These are phyloP conservation scores for Pyricularia grisea DNA, from an alignment of 2,329 filamentous ascomycete species.

Conservation along the genomic window DNA sequence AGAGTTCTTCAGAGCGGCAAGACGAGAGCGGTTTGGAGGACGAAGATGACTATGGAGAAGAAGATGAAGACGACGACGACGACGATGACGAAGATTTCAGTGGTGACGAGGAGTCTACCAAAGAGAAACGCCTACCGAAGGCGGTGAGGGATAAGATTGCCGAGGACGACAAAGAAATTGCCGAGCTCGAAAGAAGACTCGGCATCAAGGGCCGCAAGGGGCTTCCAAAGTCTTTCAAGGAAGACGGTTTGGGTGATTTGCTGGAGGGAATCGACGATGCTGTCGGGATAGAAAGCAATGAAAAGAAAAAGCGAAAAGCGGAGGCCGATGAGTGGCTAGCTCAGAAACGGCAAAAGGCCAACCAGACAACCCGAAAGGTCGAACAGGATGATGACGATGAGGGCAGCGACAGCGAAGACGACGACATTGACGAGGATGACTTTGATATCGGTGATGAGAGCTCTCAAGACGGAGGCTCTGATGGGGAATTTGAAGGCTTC, in stretches of 20 bases:
- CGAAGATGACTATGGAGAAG: slow-evolving; percentile 12
- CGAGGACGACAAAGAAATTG: slow-evolving; percentile 83
- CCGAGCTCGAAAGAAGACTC: slow-evolving; percentile 75
- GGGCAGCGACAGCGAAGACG: slow-evolving; percentile 17
- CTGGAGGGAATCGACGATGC: slow-evolving; percentile 56
- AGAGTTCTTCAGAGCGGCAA: not conserved
- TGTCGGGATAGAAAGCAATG: slow-evolving; percentile 24
- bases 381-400: slow-evolving; percentile 15
- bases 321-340: slow-evolving; percentile 53
- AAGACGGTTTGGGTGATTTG: slow-evolving; percentile 76
- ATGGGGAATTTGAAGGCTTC: slow-evolving; percentile 29
- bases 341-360: slow-evolving; percentile 43
- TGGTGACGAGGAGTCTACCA: slow-evolving; percentile 12
- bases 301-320: slow-evolving; percentile 46
- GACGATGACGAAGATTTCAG: slow-evolving; percentile 16
- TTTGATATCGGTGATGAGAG: slow-evolving; percentile 14
- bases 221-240: slow-evolving; percentile 61
- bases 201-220: slow-evolving; percentile 73
- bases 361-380: slow-evolving; percentile 17
- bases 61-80: slow-evolving; percentile 14
- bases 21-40: slow-evolving; percentile 12
- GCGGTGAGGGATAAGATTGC: slow-evolving; percentile 54
- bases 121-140: slow-evolving; percentile 16
- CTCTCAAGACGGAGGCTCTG: slow-evolving; percentile 17
- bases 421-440: slow-evolving; percentile 7